Base-by-base conservation (phyloP, 176 grass and related monocot species). In the Miscanthus lutarioriparius region DNA sequence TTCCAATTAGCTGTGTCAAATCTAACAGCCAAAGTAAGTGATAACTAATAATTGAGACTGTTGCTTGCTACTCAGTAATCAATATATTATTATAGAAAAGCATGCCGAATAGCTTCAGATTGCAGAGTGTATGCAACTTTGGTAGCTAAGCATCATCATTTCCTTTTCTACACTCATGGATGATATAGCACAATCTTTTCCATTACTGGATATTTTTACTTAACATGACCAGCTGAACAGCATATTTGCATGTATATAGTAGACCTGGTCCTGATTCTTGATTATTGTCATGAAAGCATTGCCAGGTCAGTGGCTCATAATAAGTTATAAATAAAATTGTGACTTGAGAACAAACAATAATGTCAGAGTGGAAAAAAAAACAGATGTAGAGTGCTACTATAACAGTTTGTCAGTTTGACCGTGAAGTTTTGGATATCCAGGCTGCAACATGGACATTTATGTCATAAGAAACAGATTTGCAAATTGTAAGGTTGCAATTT, bases 1-100 rank as follows among this genome's bases (percentile, higher is more conserved):
- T 99, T 99, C 75, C 97, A 99, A 74, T 25, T 99, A 76, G 93
- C 88, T n/a, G 86, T 98, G 70, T 94, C 93, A 70, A 94, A 95
- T 89, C 79, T 95, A 67, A 92, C 91, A 78, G 90, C 88, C 4
- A 99, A 96, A 88, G 93, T 99, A 91, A 94, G 88, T 81, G 28
- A 16, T 27, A 7, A 45, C 40, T 79, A 35, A 54, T 82, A 59
- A 72, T 17, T 74, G 45, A 72, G 9, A 53, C 48, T 72, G 16
- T 87, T 48, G 36, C 49, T 79, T 78, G 58, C 82, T 26, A 28
- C 33, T 74, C 2, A 27, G 20, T 51, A 66, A 63, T 61, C 11
- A 59, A 61, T 11, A 80, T 40, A 53, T 15, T 73, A 77, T 70
- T 61, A 8, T 78, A 48, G 10, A 33, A 76, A 27, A 66, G 27